Conservation (phyloP, 805 yeast genomes). For the Wickerhamomyces pijperi region DNA sequence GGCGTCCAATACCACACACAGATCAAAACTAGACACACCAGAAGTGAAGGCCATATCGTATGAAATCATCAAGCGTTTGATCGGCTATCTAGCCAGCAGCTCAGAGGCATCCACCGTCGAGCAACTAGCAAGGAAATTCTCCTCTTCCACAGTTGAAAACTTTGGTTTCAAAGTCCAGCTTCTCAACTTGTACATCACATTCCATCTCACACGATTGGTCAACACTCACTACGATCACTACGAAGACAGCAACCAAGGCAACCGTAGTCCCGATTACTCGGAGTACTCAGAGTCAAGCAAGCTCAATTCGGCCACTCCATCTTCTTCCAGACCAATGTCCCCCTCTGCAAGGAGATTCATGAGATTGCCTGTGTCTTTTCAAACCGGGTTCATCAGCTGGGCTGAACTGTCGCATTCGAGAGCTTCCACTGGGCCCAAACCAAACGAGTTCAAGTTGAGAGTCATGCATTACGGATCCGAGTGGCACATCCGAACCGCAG, state of each 20-base stretch:
- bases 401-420: conserved; percentile 1
- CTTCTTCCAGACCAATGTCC: neutral
- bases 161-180: conserved; percentile 51
- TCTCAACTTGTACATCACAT: conserved; percentile 67
- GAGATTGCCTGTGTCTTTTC: conserved; percentile 1
- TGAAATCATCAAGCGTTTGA: conserved; percentile 54
- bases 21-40: conserved; percentile 24
- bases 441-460: conserved; percentile 23
- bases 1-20: neutral
- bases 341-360: neutral
- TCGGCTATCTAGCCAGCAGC: conserved; percentile 57
- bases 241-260: neutral
- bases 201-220: conserved; percentile 50
- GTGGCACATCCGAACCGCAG: conserved; percentile 72
- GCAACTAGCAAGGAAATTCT: conserved; percentile 45
- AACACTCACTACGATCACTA: conserved; percentile 11
- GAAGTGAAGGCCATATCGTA: conserved; percentile 50
- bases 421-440: conserved; percentile 1
- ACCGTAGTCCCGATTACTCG: conserved; percentile 5
- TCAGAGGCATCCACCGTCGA: conserved; percentile 27
- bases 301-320: conserved; percentile 1
- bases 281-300: conserved; percentile 7
- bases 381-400: conserved; percentile 1
- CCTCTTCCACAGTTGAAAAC: conserved; percentile 28
- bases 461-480: conserved; percentile 60